Base-by-base conservation (phyloP, 1,284 basidiomycete species). In the Phylloporus sp. region DNA sequence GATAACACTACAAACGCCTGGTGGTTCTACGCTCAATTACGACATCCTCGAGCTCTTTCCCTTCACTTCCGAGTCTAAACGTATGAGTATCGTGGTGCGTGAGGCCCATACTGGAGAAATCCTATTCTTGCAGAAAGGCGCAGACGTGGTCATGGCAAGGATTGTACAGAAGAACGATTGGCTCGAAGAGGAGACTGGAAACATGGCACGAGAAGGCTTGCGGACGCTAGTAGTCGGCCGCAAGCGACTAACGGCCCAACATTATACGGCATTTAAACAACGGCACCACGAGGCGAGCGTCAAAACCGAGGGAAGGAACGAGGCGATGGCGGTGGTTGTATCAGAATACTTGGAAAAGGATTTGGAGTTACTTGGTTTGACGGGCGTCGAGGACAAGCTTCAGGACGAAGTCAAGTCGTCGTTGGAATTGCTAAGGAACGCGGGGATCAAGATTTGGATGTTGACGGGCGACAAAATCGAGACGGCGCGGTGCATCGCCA, bases 391-490 rank as follows among this genome's bases (percentile, higher is more conserved):
- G 77, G 98, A 99, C 77, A 98, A 98, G 78, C 80, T 99, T 62
- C 98, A 99, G 72, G 97, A 98, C 64, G 96, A 97, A 46, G 97
- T 99, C 70, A 96, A 94, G 77, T 87, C 90, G 47, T 98, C 98
- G 1, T 79, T 99, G 65, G 98, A 99, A 79, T 76, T 98, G 55
- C 78, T 99, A 68, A 83, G 96, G 66, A 99, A 99, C 75, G 98
- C 97, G 0, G 97, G 97, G 3, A 91, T 99, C 79, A 98, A 95
- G 82, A 98, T 99, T 61, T 99, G 98, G 98, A 99, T 99, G 98
- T 82, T 99, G 71, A 99, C 98, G 0, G 98, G 98, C 0, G 98
- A 99, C 80, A 99, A 99, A 82, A 96, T 99, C 66, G 98, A 99
- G 82, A 99, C 98, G 4, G 98, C 98, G 11, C 93, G 96, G 37